These are phyloP conservation scores for Symbiodinium natans DNA, from an alignment of 73 alveolate genomes.

Conservation along the genomic window DNA sequence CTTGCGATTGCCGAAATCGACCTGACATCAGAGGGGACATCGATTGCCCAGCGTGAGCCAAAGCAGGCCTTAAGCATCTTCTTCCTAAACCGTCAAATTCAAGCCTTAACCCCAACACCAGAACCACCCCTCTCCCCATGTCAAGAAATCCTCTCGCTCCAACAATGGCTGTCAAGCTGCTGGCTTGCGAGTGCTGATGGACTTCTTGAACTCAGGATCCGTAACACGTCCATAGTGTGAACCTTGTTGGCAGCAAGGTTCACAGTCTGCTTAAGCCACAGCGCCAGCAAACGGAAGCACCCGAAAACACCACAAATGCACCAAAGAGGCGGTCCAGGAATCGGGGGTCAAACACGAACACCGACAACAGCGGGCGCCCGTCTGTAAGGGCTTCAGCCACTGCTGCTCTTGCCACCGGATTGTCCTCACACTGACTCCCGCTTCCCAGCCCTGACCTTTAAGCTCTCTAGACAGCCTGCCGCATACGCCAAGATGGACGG, in stretches of 20 bases:
- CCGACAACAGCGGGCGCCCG: conserved; percentile 37
- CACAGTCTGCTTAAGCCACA: too few species aligned
- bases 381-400: conserved; percentile 72
- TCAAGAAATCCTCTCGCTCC: neutral
- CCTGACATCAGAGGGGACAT: neutral
- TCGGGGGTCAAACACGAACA: conserved; percentile 79
- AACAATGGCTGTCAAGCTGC: neutral
- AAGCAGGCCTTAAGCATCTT: neutral
- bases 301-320: too few species aligned
- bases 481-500: too few species aligned
- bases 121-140: neutral
- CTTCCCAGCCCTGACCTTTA: neutral
- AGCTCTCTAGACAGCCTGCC: too few species aligned
- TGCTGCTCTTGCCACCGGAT: conserved; percentile 67
- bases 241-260: neutral
- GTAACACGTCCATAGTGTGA: conserved; percentile 59
- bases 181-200: conserved; percentile 64
- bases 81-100: too few species aligned
- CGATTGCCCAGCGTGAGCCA: neutral
- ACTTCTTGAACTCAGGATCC: conserved; percentile 57
- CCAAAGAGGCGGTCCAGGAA: conserved; percentile 74
- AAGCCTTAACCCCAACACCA: neutral
- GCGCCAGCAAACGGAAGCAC: too few species aligned
- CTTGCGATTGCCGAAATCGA: conserved; percentile 58
- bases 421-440: neutral